Evolutionary conservation across 345 rosid species (phyloP).

Genomic region (Rhizophora apiculata): DNA sequence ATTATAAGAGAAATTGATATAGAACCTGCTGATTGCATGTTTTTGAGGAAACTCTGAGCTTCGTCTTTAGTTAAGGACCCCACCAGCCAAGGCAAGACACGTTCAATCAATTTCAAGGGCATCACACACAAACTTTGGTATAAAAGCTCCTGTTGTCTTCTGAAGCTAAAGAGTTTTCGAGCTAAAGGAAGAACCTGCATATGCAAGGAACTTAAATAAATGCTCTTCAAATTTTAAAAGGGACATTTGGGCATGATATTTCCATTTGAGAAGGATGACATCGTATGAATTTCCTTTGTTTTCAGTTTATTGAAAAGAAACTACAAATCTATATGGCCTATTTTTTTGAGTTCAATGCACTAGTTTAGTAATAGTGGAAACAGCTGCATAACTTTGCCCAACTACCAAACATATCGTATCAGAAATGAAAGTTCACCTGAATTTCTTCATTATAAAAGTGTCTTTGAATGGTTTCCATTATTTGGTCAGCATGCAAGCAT

Average conservation of each 20-base stretch:
- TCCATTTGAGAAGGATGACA: not conserved
- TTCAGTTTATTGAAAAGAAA: not conserved
- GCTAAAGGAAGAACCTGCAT: conserved; percentile 63
- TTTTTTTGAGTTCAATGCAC: not conserved
- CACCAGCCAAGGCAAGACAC: conserved; percentile 61
- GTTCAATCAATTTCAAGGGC: conserved; percentile 57
- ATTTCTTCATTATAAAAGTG: conserved; percentile 57
- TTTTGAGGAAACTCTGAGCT: conserved; percentile 48
- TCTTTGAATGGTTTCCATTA: conserved; percentile 48
- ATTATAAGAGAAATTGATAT: conserved; percentile 2
- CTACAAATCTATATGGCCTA: conserved; percentile 3
- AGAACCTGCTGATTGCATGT: conserved; percentile 53
- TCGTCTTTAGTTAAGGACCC: conserved; percentile 45
- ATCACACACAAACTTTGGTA: conserved; percentile 58
- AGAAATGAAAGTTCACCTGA: conserved; percentile 37
- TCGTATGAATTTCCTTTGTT: not conserved
- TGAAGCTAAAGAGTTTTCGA: conserved; percentile 46
- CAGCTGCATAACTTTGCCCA: not conserved
- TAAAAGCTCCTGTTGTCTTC: conserved; percentile 57
- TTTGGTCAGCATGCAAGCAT: conserved; percentile 53
- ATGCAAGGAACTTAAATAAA: conserved; percentile 11
- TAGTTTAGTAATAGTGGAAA: conserved; percentile 9
- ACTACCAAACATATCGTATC: conserved; percentile 18
- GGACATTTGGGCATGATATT: conserved; percentile 2
- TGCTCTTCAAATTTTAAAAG: conserved; percentile 13